Evolutionary conservation across 1,284 basidiomycete genomes (phyloP), one percentile per base, ranked within the genome.

Genomic region (Filobasidium uniguttulatum): DNA sequence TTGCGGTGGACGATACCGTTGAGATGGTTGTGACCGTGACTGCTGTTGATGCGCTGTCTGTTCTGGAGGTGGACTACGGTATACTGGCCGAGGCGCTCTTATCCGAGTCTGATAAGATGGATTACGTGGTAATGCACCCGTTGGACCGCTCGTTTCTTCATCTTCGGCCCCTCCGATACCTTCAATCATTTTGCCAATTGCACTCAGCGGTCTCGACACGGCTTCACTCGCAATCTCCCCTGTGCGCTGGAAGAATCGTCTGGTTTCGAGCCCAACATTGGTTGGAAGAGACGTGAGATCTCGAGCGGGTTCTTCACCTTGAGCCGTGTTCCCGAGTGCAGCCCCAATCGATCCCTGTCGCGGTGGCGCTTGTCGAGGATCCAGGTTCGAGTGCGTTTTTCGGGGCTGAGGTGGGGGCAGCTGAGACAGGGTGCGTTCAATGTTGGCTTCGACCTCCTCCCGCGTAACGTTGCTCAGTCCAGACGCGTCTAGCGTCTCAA

Each of bases 401-500:
- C 52, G 29, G 12, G 80, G 79, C 7, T 74, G 64, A 8, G 57
- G 58, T 10, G 69, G 73, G 10, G 85, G 82, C 0, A 93, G 73
- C 3, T 77, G 71, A 62, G 80, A 79, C 43, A 94, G 87, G 1
- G 86, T 87, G 14, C 74, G 67, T 66, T 91, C 89, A 25, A 68
- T 76, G 49, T 66, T 85, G 77, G 66, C 74, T 65, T 97, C 91
- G 55, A 98, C 97, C 58, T 96, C 87, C 46, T 84, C 82, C 65
- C 91, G 85, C 0, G 85, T 82, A 56, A 97, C 93, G 60, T 86
- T 83, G 12, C 88, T 93, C 36, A 98, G 72, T 6, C 85, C 85
- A 0, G 87, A 83, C 56, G 91, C 85, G 66, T 97, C 94, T 85
- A 98, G 90, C 0, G 86, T 86, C 70, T 96, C 89, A 56, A 96